These are phyloP conservation scores for Biscogniauxia mediterranea DNA, from an alignment of 2,329 filamentous ascomycete genomes.

Conservation along the genomic window DNA sequence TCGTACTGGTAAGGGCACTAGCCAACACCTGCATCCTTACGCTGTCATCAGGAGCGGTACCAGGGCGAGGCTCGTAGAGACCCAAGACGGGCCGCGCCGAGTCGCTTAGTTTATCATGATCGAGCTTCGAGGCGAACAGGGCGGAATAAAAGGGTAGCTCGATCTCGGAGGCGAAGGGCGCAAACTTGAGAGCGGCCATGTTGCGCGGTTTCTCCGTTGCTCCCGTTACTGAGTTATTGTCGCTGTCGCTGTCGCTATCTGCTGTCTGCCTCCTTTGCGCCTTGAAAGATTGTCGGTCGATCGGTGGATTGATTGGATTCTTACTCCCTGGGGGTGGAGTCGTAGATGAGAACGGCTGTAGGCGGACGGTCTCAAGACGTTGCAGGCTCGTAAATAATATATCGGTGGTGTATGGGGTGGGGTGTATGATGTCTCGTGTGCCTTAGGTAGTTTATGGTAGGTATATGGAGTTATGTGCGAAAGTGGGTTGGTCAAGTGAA, in stretches of 20 bases:
- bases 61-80: slow-evolving; percentile 78
- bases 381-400: too few relatives aligned
- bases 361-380: too few relatives aligned
- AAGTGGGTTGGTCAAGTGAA: not conserved
- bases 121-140: slow-evolving; percentile 90
- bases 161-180: slow-evolving; percentile 89
- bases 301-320: not conserved
- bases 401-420: too few relatives aligned
- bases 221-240: not conserved
- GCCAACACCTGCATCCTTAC: slow-evolving; percentile 89
- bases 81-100: slow-evolving; percentile 84
- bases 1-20: slow-evolving; percentile 77
- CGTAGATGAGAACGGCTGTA: too few relatives aligned
- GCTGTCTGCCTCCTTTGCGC: not conserved
- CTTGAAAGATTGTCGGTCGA: not conserved
- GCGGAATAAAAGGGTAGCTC: slow-evolving; percentile 93
- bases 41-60: slow-evolving; percentile 69
- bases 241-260: too few relatives aligned
- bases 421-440: not conserved
- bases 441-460: too few relatives aligned
- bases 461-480: not conserved
- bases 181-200: slow-evolving; percentile 62
- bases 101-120: slow-evolving; percentile 95
- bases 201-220: slow-evolving; percentile 2
- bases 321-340: too few relatives aligned